A percentile compares a stretch with the other conserved stretches of the same genome.
Evolutionary conservation across 208 protist species (phyloP).

Genomic region (Acanthamoeba triangularis): DNA sequence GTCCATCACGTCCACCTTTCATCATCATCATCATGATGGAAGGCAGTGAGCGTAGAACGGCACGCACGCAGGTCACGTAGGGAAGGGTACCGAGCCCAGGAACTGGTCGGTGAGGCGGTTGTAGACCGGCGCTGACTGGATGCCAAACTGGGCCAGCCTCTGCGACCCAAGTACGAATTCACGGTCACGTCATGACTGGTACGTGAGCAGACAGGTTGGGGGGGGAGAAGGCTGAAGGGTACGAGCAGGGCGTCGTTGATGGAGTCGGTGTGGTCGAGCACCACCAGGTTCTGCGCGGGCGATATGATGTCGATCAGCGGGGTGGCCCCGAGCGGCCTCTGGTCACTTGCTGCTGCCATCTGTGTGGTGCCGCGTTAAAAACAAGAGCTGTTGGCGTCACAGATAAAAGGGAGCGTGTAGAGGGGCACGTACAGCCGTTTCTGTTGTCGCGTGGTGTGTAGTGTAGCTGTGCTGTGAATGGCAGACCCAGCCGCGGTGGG

Average conservation of each 20-base stretch:
- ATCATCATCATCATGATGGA: background rate
- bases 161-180: background rate
- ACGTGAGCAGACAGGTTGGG: background rate
- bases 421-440: no score
- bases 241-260: conserved; percentile 8
- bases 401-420: no score
- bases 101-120: conserved; percentile 29
- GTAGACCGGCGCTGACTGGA: conserved; percentile 19
- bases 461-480: no score
- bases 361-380: background rate
- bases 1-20: conserved; percentile 45
- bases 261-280: conserved; percentile 44
- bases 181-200: background rate
- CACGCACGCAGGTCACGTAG: background rate
- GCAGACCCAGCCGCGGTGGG: no score
- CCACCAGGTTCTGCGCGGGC: background rate
- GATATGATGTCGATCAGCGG: background rate
- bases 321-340: background rate
- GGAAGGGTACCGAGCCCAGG: background rate
- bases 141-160: conserved; percentile 43
- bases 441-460: no score
- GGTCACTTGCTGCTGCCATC: background rate
- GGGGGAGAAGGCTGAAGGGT: background rate
- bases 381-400: background rate
- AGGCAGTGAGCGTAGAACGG: background rate